Percentiles rank a stretch among this genome's conserved stretches.
phyloP scores from a whole-genome alignment of 495 filamentous ascomycete genomes.

The Aspergillus asperescens region DNA sequence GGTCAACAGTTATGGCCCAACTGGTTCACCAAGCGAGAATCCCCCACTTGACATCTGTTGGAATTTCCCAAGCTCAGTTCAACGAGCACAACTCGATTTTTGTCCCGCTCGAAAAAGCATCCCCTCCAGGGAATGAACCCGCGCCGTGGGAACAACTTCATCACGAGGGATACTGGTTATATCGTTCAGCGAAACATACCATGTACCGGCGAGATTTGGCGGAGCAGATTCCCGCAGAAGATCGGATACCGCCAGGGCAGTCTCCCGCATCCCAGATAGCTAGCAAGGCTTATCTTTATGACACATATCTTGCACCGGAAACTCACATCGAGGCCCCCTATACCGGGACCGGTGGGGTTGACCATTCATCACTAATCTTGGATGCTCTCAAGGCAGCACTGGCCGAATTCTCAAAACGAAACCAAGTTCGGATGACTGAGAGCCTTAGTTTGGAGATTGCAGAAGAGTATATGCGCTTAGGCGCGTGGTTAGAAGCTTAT shows the following conservation, averaged over 20 bases:
- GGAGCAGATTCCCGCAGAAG: constrained; percentile 65
- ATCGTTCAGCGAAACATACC: constrained; percentile 61
- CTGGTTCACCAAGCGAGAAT: constrained; percentile 61
- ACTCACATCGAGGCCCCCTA: constrained; percentile 66
- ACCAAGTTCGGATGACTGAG: constrained; percentile 61
- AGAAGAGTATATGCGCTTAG: constrained; percentile 57
- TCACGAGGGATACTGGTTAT: constrained; percentile 84
- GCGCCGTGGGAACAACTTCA: constrained; percentile 77
- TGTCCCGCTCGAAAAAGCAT: constrained; percentile 61
- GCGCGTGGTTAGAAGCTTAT: constrained; percentile 61
- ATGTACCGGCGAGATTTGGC: constrained; percentile 57
- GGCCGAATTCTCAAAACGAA: constrained; percentile 57
- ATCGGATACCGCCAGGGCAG: constrained; percentile 59
- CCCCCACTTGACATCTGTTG: constrained; percentile 30
- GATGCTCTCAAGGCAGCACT: constrained; percentile 56
- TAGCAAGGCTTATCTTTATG: constrained; percentile 65
- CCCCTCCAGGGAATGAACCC: constrained; percentile 57
- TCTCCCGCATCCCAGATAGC: constrained; percentile 64
- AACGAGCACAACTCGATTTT: constrained; percentile 42
- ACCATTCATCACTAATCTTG: constrained; percentile 61
- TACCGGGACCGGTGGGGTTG: constrained; percentile 45
- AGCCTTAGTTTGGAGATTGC: constrained; percentile 65
- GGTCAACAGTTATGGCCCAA: constrained; percentile 76
- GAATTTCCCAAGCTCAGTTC: constrained; percentile 17
- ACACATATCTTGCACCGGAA: constrained; percentile 78